These are phyloP conservation scores for Prunella vulgaris DNA, from an alignment of 257 asterid species.

Conservation along the genomic window DNA sequence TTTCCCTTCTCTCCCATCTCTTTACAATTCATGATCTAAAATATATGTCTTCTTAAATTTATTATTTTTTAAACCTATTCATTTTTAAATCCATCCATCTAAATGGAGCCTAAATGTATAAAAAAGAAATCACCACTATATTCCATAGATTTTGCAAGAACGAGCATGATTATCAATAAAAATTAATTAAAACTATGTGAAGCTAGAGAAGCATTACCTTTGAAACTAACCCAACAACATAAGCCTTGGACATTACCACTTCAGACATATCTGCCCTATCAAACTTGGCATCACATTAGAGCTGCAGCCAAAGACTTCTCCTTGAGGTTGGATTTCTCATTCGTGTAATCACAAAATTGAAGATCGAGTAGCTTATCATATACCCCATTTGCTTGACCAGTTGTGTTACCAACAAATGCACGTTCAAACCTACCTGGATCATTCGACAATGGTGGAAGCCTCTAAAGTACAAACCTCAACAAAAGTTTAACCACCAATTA, in stretches of 20 bases:
- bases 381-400: constrained; percentile 97
- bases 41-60: no score
- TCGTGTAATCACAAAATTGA: constrained; percentile 85
- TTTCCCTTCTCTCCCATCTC: no score
- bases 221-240: constrained; percentile 95
- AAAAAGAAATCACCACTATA: no score
- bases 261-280: constrained; percentile 97
- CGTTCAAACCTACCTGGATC: constrained; percentile 87
- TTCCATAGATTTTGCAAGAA: no score
- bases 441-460: constrained; percentile 88
- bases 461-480: constrained; percentile 44
- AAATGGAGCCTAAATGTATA: not conserved
- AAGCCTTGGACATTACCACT: constrained; percentile 95
- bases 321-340: constrained; percentile 86
- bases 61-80: no score
- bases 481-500: not conserved
- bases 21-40: no score
- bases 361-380: constrained; percentile 96
- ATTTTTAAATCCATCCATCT: no score
- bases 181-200: no score
- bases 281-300: constrained; percentile 92
- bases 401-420: constrained; percentile 87
- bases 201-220: constrained; percentile 38
- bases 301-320: constrained; percentile 92
- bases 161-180: no score